Base-by-base conservation (phyloP, 1,284 basidiomycete genomes). In the Trametes pubescens region DNA sequence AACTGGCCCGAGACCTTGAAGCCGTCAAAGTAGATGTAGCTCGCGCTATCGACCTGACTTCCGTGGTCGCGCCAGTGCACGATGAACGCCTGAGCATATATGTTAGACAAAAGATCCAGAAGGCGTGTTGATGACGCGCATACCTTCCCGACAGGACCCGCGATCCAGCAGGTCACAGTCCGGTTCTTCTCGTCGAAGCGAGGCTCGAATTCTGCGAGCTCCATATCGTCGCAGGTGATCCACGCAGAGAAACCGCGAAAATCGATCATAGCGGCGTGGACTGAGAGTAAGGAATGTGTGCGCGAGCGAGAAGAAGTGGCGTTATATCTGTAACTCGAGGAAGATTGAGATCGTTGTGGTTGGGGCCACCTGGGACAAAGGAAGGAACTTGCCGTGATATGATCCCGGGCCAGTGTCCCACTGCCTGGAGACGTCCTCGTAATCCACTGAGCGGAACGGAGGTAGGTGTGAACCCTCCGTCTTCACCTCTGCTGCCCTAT, bases 161-260 rank as follows among this genome's bases (percentile, higher is more conserved):
- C 82, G 66, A 91, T 84, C 87, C 86, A 90, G 70, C 89, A 90
- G 0, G 84, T 84, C 4, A 87, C 81, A 22, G 76, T 79, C 65
- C 84, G 74, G 6, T 71, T 70, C 6, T 76, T 71, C 3, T 69
- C 65, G 63, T 88, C 84, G 34, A 84, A 72, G 2, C 81, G 77
- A 11, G 81, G 76, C 18, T 86, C 74, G 72, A 86, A 86, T 73
- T 89, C 87, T 8, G 77, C 80, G 10, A 90, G 69, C 21, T 75
- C 71, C 56, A 77, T 68, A 4, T 80, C 83, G 40, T 85, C 81
- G 46, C 79, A 82, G 37, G 79, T 77, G 57, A 91, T 85, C 84
- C 88, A 91, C 22, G 89, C 88, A 22, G 85, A 86, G 74, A 89
- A 90, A 9, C 82, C 84, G 21, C 82, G 81, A 74, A 85, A 81